phyloP scores from a whole-genome alignment of 2,329 filamentous ascomycete genomes.

The Paecilomyces formosus region DNA sequence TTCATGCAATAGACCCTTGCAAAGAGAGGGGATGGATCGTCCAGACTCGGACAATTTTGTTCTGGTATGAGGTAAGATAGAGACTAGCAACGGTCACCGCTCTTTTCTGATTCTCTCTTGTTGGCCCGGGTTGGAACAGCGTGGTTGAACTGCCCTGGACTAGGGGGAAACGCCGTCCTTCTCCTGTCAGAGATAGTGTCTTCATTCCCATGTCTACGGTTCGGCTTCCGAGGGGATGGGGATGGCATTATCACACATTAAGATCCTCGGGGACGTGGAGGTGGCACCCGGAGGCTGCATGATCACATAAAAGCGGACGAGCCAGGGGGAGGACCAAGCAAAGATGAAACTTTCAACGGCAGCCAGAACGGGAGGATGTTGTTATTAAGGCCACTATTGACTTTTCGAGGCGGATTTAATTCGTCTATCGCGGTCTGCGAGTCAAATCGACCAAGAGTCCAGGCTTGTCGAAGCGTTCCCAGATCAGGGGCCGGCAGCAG shows the following conservation, averaged over 20 bases:
- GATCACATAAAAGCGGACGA: background rate
- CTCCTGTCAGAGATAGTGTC: too few relatives aligned
- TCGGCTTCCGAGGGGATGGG: background rate
- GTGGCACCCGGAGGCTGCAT: background rate
- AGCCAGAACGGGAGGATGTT: background rate
- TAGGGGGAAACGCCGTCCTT: too few relatives aligned
- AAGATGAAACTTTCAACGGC: background rate
- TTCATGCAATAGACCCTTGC: too few relatives aligned
- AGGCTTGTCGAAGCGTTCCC: background rate
- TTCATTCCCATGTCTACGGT: background rate
- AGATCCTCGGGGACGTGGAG: background rate
- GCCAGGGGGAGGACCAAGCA: background rate
- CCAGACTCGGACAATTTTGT: too few relatives aligned
- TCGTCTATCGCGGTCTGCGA: background rate
- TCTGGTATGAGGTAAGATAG: too few relatives aligned
- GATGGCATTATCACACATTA: background rate
- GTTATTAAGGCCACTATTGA: background rate
- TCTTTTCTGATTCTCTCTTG: too few relatives aligned
- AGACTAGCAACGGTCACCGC: too few relatives aligned
- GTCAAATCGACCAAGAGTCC: background rate
- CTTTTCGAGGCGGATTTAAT: background rate
- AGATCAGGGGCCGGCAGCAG: background rate
- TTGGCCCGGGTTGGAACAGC: too few relatives aligned
- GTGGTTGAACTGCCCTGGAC: too few relatives aligned
- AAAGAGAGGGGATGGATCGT: background rate